Evolutionary conservation across 805 yeast genomes (phyloP).

Genomic region (Barnettozyma sp.): DNA sequence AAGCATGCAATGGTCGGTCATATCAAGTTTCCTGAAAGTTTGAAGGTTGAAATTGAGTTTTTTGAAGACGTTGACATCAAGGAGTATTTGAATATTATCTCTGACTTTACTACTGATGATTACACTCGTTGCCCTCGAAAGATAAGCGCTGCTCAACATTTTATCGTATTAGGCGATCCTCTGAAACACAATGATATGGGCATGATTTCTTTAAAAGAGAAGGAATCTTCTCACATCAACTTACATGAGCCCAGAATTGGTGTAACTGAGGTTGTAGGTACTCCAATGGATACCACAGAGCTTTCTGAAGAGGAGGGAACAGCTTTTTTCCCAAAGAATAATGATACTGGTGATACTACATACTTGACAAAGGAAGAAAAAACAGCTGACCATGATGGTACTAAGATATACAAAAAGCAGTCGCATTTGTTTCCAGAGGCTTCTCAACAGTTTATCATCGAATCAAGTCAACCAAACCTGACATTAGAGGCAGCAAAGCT

Average conservation of each 20-base stretch:
- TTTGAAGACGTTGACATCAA: neutral
- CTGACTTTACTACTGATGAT: neutral
- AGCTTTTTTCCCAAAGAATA: conserved; percentile 13
- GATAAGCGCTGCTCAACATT: conserved; percentile 28
- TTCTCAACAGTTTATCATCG: conserved; percentile 8
- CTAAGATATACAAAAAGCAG: neutral
- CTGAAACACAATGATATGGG: too few species aligned
- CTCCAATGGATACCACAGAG: conserved; percentile 7
- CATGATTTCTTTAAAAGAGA: too few species aligned
- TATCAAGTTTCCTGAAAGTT: conserved; percentile 3
- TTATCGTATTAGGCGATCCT: conserved; percentile 19
- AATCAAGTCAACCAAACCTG: conserved; percentile 2
- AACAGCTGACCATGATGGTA: too few species aligned
- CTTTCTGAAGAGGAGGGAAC: conserved; percentile 11
- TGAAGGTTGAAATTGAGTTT: conserved; percentile 11
- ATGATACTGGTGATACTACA: conserved; percentile 20
- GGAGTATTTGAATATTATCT: neutral
- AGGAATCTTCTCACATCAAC: too few species aligned
- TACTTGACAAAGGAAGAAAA: conserved; percentile 10
- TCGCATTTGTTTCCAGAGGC: conserved; percentile 1
- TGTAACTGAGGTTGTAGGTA: neutral
- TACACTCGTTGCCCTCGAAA: conserved; percentile 19
- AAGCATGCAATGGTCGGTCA: conserved; percentile 12
- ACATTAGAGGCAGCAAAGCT: neutral
- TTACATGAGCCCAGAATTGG: too few species aligned